Conservation (phyloP, 148 eudicot species). For the Amaranthus cruentus region DNA sequence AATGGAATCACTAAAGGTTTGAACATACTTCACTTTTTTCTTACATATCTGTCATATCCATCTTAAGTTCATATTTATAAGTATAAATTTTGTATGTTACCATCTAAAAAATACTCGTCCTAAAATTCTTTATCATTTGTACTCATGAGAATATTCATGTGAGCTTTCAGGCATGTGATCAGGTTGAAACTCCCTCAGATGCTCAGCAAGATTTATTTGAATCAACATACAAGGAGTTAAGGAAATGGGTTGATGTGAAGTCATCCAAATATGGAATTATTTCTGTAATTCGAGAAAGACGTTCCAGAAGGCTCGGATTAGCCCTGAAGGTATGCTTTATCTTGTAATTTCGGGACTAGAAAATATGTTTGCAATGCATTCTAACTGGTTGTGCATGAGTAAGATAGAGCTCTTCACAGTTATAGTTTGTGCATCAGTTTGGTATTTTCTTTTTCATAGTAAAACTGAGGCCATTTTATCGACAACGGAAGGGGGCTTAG, state of each 20-base stretch:
- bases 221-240: slow-evolving; percentile 72
- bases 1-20: slow-evolving; percentile 63
- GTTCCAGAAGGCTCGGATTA: slow-evolving; percentile 68
- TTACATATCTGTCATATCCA: background rate
- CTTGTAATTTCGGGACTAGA: background rate
- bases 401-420: background rate
- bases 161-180: slow-evolving; percentile 43
- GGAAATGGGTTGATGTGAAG: slow-evolving; percentile 89
- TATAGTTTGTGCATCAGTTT: background rate
- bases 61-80: background rate
- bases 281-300: slow-evolving; percentile 62
- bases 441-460: background rate
- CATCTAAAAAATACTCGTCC: too few species aligned
- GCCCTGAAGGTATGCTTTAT: slow-evolving; percentile 68
- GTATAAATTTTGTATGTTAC: background rate
- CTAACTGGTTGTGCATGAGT: background rate
- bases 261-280: slow-evolving; percentile 66
- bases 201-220: slow-evolving; percentile 50
- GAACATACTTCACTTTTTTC: background rate
- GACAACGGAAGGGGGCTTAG: background rate
- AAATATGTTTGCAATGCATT: background rate
- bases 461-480: background rate
- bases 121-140: background rate
- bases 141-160: slow-evolving; percentile 14
- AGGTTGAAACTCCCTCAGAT: slow-evolving; percentile 28